Percentiles rank a stretch among this genome's conserved stretches.
Conservation (phyloP, 768 basidiomycete genomes). For the Psilocybe cyanescens region DNA sequence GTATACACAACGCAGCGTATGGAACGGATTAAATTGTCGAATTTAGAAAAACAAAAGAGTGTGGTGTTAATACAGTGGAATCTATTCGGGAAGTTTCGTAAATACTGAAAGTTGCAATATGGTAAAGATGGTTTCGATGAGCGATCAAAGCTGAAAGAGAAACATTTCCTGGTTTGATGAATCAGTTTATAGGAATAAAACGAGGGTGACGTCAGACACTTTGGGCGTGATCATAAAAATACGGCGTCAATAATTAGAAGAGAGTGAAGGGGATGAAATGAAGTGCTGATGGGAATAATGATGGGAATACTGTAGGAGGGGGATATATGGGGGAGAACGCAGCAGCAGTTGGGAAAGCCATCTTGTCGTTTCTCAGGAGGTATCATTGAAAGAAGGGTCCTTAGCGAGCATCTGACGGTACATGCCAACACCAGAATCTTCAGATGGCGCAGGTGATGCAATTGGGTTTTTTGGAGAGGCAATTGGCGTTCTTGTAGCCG, state of each 20-base stretch:
- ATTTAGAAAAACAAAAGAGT: slow-evolving; percentile 30
- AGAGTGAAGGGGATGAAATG: not conserved
- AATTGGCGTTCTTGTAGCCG: slow-evolving; percentile 48
- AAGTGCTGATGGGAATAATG: slow-evolving; percentile 24
- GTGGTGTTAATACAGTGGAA: slow-evolving; percentile 31
- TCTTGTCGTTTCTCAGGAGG: slow-evolving; percentile 22
- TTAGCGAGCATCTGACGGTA: slow-evolving; percentile 83
- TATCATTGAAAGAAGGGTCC: slow-evolving; percentile 65
- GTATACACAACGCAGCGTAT: slow-evolving; percentile 95
- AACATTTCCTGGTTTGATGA: slow-evolving; percentile 14
- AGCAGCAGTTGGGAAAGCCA: slow-evolving; percentile 18
- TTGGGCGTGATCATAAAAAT: slow-evolving; percentile 27
- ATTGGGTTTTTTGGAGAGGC: slow-evolving; percentile 45
- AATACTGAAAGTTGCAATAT: slow-evolving; percentile 26
- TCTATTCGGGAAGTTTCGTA: slow-evolving; percentile 29
- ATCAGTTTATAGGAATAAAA: slow-evolving; percentile 16
- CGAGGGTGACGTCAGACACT: slow-evolving; percentile 23
- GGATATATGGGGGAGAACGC: slow-evolving; percentile 28
- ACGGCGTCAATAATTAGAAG: slow-evolving; percentile 19
- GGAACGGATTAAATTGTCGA: slow-evolving; percentile 36
- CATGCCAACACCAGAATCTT: slow-evolving; percentile 84
- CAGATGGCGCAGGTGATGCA: slow-evolving; percentile 74
- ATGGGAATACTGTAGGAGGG: slow-evolving; percentile 23
- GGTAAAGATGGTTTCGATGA: slow-evolving; percentile 21
- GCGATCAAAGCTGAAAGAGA: slow-evolving; percentile 7